Evolutionary conservation across 2,329 filamentous ascomycete genomes (phyloP), one percentile per base, ranked within the genome.

Genomic region (Bipolaris bicolor): DNA sequence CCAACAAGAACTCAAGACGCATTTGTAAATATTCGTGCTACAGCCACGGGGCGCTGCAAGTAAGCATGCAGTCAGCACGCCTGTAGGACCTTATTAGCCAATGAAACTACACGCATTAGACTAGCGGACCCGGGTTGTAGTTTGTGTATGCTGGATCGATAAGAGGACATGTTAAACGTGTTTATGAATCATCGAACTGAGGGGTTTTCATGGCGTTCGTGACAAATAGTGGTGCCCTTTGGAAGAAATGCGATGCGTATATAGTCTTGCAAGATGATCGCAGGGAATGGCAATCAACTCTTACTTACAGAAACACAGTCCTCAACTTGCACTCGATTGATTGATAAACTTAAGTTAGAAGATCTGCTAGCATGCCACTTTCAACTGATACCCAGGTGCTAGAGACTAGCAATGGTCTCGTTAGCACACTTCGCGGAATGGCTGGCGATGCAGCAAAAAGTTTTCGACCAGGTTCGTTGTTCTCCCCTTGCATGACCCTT

Each of bases 381-480:
- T 67, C 73, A 11, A 43, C 60, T 11, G 64, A 75, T 29, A 2
- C 61, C 1, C 45, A 68, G 36, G 55, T 68, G 46, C 47, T 74
- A 3, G 63, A 73, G 43, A 75, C 69, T 3, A 69, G 64, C 51
- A 65, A 69, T 22, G 67, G 68, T 3, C 67, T 76, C 26, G 66
- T 76, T 15, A 56, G 49, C 44, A 55, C 64, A 3, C 63, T 76
- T 22, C 68, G 69, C 37, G 55, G 53, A 7, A 70, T 65, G 26
- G 68, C 70, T 22, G 64, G 65, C 20, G 49, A 29, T 40, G 50
- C 57, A 26, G 58, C 59, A 13, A 60, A 67, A 39, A 57, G 69
- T 33, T 76, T 73, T 51, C 62, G 73, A 29, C 73, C 73, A 31
- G 73, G 72, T 75, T 60, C 15, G 59, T 55, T 7, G 1, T 10